Conservation (phyloP, 768 basidiomycete species). For the Russula sp. region DNA sequence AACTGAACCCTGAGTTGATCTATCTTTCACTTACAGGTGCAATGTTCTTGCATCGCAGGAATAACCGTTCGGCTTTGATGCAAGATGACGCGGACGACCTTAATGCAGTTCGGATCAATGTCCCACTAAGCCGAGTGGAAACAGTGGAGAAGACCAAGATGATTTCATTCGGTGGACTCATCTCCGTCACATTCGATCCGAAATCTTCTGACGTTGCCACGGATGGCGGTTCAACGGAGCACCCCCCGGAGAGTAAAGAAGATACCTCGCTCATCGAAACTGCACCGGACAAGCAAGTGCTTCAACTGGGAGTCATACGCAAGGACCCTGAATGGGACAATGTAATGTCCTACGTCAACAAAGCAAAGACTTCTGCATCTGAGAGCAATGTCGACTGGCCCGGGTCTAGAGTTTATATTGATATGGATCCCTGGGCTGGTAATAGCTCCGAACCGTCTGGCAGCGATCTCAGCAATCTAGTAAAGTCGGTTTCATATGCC, state of each 20-base stretch:
- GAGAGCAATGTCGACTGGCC: slow-evolving; percentile 10
- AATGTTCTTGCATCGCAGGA: slow-evolving; percentile 42
- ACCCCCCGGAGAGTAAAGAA: background rate
- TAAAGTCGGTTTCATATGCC: slow-evolving; percentile 5
- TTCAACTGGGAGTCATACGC: slow-evolving; percentile 20
- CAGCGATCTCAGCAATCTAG: slow-evolving; percentile 8
- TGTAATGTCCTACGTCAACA: background rate
- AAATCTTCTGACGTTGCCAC: background rate
- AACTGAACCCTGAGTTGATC: background rate
- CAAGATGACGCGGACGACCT: slow-evolving; percentile 30
- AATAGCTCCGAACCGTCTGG: background rate
- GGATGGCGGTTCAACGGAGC: background rate
- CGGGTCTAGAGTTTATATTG: slow-evolving; percentile 17
- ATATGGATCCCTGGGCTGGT: slow-evolving; percentile 7
- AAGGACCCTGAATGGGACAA: slow-evolving; percentile 7
- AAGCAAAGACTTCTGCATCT: slow-evolving; percentile 1
- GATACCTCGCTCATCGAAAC: background rate
- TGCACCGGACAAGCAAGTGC: slow-evolving; percentile 15
- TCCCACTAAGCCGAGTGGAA: slow-evolving; percentile 40
- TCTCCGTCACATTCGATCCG: slow-evolving; percentile 20
- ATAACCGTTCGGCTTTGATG: slow-evolving; percentile 33
- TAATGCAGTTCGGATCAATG: slow-evolving; percentile 41
- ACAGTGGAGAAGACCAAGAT: slow-evolving; percentile 23
- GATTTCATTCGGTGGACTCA: slow-evolving; percentile 24
- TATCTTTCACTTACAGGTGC: slow-evolving; percentile 33